Percentiles rank a stretch among this genome's conserved stretches.
These are phyloP conservation scores for Dioscorea alata DNA, from an alignment of 106 monocot species.

Conservation along the genomic window DNA sequence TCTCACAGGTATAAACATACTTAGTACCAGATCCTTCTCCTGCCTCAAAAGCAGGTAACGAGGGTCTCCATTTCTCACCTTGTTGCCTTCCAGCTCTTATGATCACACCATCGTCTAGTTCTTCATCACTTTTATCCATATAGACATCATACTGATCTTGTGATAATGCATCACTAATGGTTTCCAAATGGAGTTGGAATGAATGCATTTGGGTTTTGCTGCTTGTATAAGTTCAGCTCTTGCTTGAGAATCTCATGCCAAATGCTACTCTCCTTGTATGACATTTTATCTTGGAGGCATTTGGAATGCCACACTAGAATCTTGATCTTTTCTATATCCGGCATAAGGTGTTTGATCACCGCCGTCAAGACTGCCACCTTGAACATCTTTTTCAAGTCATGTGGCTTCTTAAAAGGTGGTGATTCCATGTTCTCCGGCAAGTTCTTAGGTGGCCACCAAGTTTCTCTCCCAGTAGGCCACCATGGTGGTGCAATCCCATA, in stretches of 20 bases:
- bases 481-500: conserved; percentile 32
- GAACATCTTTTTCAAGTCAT: conserved; percentile 36
- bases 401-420: conserved; percentile 36
- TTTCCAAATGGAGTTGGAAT: conserved; percentile 5
- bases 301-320: conserved; percentile 38
- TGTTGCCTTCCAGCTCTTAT: no score
- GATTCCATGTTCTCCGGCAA: conserved; percentile 9
- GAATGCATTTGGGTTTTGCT: conserved; percentile 26
- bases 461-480: conserved; percentile 30
- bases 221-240: conserved; percentile 19
- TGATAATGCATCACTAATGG: no score
- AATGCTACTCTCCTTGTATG: conserved; percentile 29
- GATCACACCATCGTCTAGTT: no score
- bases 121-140: no score
- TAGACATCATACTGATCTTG: no score
- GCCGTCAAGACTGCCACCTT: conserved; percentile 34
- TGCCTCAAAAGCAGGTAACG: no score
- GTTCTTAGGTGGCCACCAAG: conserved; percentile 23
- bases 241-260: conserved; percentile 33
- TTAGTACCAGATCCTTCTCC: no score
- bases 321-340: conserved; percentile 25
- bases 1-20: no score
- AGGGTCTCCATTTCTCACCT: no score
- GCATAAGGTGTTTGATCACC: conserved; percentile 30
- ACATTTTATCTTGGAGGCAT: conserved; percentile 44